Evolutionary conservation across 805 yeast genomes (phyloP).

Genomic region (Metschnikowia aberdeeniae): DNA sequence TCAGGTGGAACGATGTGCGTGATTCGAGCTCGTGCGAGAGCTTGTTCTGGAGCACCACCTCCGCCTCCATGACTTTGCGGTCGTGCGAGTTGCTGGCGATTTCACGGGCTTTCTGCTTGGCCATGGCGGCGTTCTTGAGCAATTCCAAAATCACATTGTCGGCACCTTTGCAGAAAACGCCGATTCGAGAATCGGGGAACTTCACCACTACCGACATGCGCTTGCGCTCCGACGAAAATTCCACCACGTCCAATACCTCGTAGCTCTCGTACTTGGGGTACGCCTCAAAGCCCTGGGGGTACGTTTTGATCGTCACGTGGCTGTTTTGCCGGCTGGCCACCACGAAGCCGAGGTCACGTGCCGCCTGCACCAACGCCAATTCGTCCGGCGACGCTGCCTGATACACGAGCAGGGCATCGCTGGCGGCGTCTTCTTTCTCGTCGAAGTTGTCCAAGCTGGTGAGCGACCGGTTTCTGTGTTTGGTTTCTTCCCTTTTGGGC

Average conservation of each 20-base stretch:
- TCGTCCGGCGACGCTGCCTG: slow-evolving; percentile 98
- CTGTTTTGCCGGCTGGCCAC: slow-evolving; percentile 65
- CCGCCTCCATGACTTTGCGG: slow-evolving; percentile 77
- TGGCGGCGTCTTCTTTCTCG: slow-evolving; percentile 6
- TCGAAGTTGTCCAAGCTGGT: slow-evolving; percentile 21
- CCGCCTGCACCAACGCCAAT: slow-evolving; percentile 88
- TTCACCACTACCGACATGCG: slow-evolving; percentile 87
- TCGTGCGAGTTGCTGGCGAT: slow-evolving; percentile 52
- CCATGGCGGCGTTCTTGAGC: slow-evolving; percentile 54
- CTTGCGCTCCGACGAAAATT: slow-evolving; percentile 82
- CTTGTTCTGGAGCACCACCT: slow-evolving; percentile 56
- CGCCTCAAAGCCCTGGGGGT: slow-evolving; percentile 73
- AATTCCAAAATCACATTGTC: slow-evolving; percentile 84
- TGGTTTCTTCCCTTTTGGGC: slow-evolving; percentile 49
- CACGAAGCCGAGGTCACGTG: slow-evolving; percentile 91
- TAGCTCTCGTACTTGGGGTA: slow-evolving; percentile 65
- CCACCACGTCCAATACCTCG: slow-evolving; percentile 74
- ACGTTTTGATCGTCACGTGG: slow-evolving; percentile 63
- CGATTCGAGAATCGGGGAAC: slow-evolving; percentile 71
- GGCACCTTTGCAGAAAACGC: slow-evolving; percentile 91
- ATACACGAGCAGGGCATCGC: slow-evolving; percentile 58
- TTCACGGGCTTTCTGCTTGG: slow-evolving; percentile 60
- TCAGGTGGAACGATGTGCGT: slow-evolving; percentile 29
- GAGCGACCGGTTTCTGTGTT: slow-evolving; percentile 9
- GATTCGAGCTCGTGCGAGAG: slow-evolving; percentile 35